Evolutionary conservation across 345 rosid genomes (phyloP), one percentile per base, ranked within the genome.

Genomic region (Litchi chinensis): DNA sequence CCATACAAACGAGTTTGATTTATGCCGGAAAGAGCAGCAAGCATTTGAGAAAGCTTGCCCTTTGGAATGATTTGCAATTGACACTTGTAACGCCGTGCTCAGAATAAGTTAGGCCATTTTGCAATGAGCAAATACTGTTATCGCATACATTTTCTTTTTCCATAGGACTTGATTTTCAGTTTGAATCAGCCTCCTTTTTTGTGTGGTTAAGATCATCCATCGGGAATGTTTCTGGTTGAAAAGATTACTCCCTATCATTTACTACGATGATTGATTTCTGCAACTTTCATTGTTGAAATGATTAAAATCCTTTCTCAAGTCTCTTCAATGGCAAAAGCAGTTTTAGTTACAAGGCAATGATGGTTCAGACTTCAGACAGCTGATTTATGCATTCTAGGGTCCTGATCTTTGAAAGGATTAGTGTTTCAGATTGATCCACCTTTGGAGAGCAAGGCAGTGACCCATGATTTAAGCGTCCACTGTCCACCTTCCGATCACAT

Each of bases 21-120:
- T 92, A 81, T 94, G 99, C 80, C 95, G 99, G 91, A 91, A 93
- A 85, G 98, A 97, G 92, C 99, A 97, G 76, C 85, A 92, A 82
- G 93, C 89, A 67, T 97, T 97, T 75, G 99, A 97, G 93, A 97
- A 93, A 87, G 87, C 81, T 18, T 97, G 99, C 74, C 98, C 98
- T 6, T 76, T 94, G 82, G 90, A 93, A 69, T 96, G 95, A 94
- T 79, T 13, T 57, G 68, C 74, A 5, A 50, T 70, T 4, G 15
- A 37, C 63, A 54, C 28, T 9, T 16, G 54, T 60, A 28, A 69
- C 77, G 32, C 60, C 64, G 19, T 73, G 32, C 77, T 81, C 76
- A 16, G 70, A 91, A 91, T 91, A 89, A 91, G 78, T 74, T 75
- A 73, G 77, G 68, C 48, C 79, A 67, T 79, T 73, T 86, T 76